Conservation (phyloP, 768 basidiomycete genomes). For the Tylopilus sp. region DNA sequence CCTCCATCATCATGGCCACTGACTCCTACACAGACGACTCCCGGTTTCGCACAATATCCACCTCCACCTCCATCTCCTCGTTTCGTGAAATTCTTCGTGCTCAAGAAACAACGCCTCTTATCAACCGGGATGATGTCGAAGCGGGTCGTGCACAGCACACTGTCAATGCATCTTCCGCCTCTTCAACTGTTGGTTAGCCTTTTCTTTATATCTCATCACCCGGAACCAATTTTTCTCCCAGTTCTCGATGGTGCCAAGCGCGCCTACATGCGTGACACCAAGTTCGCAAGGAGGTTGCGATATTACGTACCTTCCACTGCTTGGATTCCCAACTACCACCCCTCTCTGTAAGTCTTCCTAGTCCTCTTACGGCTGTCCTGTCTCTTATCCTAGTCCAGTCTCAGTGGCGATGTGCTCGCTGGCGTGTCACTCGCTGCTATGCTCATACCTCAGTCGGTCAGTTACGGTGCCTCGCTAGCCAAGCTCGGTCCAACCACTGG, state of each 20-base stretch:
- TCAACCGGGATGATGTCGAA: conserved; percentile 26
- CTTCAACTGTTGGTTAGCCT: conserved; percentile 21
- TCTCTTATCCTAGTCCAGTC: conserved; percentile 30
- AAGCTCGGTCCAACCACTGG: conserved; percentile 83
- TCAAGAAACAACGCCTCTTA: conserved; percentile 24
- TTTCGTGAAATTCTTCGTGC: conserved; percentile 22
- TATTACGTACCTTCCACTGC: conserved; percentile 77
- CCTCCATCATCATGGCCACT: conserved; percentile 12
- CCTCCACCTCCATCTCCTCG: conserved; percentile 27
- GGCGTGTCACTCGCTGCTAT: conserved; percentile 84
- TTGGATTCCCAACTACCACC: conserved; percentile 78
- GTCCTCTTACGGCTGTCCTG: not conserved
- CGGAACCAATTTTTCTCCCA: not conserved
- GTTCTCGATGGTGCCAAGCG: conserved; percentile 15
- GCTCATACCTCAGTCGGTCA: conserved; percentile 85
- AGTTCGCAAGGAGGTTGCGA: conserved; percentile 47
- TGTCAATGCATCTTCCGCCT: conserved; percentile 6
- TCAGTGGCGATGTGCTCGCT: conserved; percentile 73
- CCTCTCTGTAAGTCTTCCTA: conserved; percentile 51
- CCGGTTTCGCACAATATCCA: conserved; percentile 22
- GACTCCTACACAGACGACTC: conserved; percentile 3
- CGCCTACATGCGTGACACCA: conserved; percentile 21
- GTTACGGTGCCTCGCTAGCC: conserved; percentile 87
- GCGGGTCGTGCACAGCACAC: conserved; percentile 23
- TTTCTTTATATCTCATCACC: too few relatives aligned